Percentiles rank a stretch among this genome's conserved stretches.
phyloP scores from a whole-genome alignment of 1,284 basidiomycete genomes.

The Agroathelia rolfsii region DNA sequence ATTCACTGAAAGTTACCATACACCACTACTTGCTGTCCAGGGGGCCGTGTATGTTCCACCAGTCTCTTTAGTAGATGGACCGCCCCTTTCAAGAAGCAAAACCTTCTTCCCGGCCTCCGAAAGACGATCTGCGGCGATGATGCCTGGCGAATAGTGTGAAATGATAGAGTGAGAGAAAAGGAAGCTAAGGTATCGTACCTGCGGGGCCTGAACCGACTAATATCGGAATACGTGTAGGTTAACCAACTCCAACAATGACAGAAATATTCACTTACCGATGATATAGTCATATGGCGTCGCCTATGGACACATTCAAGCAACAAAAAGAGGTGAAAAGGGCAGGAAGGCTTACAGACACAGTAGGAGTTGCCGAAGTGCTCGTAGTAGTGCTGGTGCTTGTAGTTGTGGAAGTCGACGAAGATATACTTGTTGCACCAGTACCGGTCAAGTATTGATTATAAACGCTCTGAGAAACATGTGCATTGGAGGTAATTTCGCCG shows the following conservation, averaged over 20 bases:
- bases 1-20: conserved; percentile 17
- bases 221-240: no score
- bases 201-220: no score
- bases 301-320: no score
- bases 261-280: conserved; percentile 22
- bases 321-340: conserved; percentile 2
- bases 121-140: conserved; percentile 43
- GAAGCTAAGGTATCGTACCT: no score
- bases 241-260: conserved; percentile 39
- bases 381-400: conserved; percentile 20
- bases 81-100: conserved; percentile 50
- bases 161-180: no score
- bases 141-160: conserved; percentile 33
- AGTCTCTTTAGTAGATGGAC: conserved; percentile 46
- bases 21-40: conserved; percentile 42
- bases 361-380: conserved; percentile 24
- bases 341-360: conserved; percentile 23
- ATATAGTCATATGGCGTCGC: conserved; percentile 53
- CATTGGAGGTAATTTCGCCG: conserved; percentile 37
- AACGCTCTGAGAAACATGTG: conserved; percentile 35
- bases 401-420: conserved; percentile 16
- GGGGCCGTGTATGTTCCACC: conserved; percentile 48
- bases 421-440: conserved; percentile 28
- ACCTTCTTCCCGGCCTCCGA: conserved; percentile 55
- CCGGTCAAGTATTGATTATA: conserved; percentile 40